Evolutionary conservation across 2,329 filamentous ascomycete genomes (phyloP).

Genomic region (Xylaria arbuscula): DNA sequence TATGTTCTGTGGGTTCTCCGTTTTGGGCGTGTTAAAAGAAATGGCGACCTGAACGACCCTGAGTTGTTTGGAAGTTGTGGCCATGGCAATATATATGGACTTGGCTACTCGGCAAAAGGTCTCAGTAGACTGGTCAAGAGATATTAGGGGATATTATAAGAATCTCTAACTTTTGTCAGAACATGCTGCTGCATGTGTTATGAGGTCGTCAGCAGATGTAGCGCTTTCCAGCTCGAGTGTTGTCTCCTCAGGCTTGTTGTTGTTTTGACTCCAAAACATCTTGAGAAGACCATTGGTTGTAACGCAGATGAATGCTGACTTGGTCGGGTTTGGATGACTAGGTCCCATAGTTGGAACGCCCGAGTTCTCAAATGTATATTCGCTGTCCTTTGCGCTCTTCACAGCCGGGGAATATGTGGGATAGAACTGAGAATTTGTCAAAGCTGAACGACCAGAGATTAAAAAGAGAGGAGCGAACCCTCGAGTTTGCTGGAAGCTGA

Average conservation of each 20-base stretch:
- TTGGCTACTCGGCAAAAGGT: conserved; percentile 44
- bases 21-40: conserved; percentile 74
- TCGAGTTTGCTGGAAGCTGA: conserved; percentile 56
- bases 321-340: conserved; percentile 75
- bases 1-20: conserved; percentile 63
- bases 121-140: conserved; percentile 21
- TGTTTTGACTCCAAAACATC: conserved; percentile 81
- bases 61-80: conserved; percentile 77
- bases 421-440: conserved; percentile 54
- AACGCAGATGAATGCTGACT: conserved; percentile 80
- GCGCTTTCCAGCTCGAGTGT: conserved; percentile 80
- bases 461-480: conserved; percentile 47
- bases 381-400: conserved; percentile 62
- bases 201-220: conserved; percentile 76
- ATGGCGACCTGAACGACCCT: conserved; percentile 79
- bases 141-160: conserved; percentile 2
- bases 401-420: conserved; percentile 69
- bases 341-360: conserved; percentile 75
- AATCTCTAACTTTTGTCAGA: conserved; percentile 75
- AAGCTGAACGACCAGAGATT: neutral
- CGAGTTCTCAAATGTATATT: conserved; percentile 77
- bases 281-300: conserved; percentile 79
- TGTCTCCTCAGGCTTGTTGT: conserved; percentile 76
- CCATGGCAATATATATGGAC: conserved; percentile 72
- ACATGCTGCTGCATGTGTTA: conserved; percentile 81